Evolutionary conservation across 78 protist genomes (phyloP).

Genomic region (Planoprotostelium fungivorum): DNA sequence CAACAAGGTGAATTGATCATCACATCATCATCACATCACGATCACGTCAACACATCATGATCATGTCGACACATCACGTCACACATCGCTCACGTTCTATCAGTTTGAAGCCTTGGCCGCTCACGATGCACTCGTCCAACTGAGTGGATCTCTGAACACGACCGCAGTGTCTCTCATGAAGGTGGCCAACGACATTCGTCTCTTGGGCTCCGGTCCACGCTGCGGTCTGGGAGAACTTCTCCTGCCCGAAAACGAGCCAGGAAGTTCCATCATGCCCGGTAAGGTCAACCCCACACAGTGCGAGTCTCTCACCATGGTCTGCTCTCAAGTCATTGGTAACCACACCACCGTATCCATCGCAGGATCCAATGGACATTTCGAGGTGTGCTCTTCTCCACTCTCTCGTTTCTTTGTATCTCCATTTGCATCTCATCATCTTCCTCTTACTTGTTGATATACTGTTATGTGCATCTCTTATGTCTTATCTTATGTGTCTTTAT

Average conservation of each 20-base stretch:
- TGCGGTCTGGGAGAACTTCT: conserved; percentile 88
- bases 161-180: conserved; percentile 79
- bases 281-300: conserved; percentile 95
- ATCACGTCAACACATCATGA: no score
- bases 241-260: conserved; percentile 95
- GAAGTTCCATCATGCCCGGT: conserved; percentile 89
- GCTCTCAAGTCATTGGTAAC: conserved; percentile 94
- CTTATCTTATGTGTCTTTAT: no score
- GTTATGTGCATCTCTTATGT: no score
- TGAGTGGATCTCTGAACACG: conserved; percentile 82
- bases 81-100: no score
- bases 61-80: no score
- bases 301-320: conserved; percentile 95
- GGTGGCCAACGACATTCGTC: conserved; percentile 92
- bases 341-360: conserved; percentile 83
- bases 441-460: no score
- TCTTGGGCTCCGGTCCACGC: conserved; percentile 91
- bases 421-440: no score
- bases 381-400: no score
- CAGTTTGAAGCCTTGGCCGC: conserved; percentile 89
- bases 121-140: conserved; percentile 87
- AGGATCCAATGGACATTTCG: conserved; percentile 90
- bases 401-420: no score
- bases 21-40: no score
- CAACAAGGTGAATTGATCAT: conserved; percentile 60